Evolutionary conservation across 2,329 filamentous ascomycete species (phyloP).

Genomic region (Lachnellula suecica): DNA sequence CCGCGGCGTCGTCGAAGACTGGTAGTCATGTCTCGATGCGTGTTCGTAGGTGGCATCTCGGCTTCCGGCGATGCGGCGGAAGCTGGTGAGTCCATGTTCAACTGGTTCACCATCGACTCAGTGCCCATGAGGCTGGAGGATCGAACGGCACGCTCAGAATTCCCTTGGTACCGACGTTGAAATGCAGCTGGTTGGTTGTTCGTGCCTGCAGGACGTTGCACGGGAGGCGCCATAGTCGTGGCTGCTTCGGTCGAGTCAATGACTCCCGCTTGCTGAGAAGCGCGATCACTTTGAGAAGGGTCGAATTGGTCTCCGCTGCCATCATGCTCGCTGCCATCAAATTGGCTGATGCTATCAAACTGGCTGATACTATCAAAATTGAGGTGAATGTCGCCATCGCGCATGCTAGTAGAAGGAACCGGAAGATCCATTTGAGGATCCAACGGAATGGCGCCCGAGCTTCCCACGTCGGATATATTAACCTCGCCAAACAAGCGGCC

Average conservation of each 20-base stretch:
- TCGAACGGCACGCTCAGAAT: conserved; percentile 12
- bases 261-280: neutral
- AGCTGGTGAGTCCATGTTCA: conserved; percentile 33
- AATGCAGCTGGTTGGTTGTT: neutral
- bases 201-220: neutral
- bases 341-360: neutral
- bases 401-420: conserved; percentile 8
- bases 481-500: conserved; percentile 34
- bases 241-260: neutral
- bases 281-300: conserved; percentile 9
- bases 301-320: neutral
- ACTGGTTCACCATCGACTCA: conserved; percentile 32
- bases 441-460: conserved; percentile 30
- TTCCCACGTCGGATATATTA: conserved; percentile 28
- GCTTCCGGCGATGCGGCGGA: conserved; percentile 19
- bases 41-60: conserved; percentile 5
- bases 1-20: conserved; percentile 33
- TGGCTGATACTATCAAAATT: neutral
- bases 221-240: neutral
- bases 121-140: conserved; percentile 32
- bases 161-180: neutral
- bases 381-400: neutral
- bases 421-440: conserved; percentile 28
- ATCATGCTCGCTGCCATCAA: conserved; percentile 1
- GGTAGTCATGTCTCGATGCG: conserved; percentile 9